Conservation (phyloP, 495 filamentous ascomycete species). For the Daldinia childiae region DNA sequence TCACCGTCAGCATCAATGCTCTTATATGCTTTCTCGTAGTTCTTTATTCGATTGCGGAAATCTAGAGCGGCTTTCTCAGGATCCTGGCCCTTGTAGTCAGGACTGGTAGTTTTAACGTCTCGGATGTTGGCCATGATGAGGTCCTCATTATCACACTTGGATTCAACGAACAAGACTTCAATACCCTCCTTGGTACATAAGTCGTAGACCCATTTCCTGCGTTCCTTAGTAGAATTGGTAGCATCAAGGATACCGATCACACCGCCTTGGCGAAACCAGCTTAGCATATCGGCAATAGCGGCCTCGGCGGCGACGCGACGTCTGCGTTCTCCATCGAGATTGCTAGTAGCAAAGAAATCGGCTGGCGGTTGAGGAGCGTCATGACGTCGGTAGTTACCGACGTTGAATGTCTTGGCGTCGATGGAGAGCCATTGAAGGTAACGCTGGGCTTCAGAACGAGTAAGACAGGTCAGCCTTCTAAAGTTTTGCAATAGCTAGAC, state of each 20-base stretch:
- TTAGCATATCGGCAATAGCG: conserved; percentile 88
- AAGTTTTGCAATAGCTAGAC: conserved; percentile 10
- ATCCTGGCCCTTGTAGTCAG: conserved; percentile 93
- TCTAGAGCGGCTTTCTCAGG: conserved; percentile 88
- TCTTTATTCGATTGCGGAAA: conserved; percentile 92
- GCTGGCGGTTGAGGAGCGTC: conserved; percentile 87
- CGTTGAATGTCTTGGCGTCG: conserved; percentile 92
- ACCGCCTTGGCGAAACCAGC: conserved; percentile 83
- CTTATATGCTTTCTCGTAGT: conserved; percentile 96
- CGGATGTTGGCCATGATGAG: conserved; percentile 97
- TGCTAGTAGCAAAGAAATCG: conserved; percentile 90
- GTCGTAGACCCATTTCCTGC: conserved; percentile 92
- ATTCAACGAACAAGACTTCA: conserved; percentile 94
- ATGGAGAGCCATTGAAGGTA: conserved; percentile 97
- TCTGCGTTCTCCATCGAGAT: conserved; percentile 88
- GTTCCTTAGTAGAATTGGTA: conserved; percentile 89
- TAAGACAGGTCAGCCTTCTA: conserved; percentile 29
- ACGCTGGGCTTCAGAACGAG: conserved; percentile 73
- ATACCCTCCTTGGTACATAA: conserved; percentile 74
- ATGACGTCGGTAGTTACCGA: conserved; percentile 89
- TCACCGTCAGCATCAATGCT: conserved; percentile 80
- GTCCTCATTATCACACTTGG: conserved; percentile 92
- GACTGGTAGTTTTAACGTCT: conserved; percentile 95
- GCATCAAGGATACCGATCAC: conserved; percentile 93
- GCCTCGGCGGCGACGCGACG: conserved; percentile 87